Evolutionary conservation across 768 basidiomycete genomes (phyloP).

Genomic region (Hirschioporus abietinus): DNA sequence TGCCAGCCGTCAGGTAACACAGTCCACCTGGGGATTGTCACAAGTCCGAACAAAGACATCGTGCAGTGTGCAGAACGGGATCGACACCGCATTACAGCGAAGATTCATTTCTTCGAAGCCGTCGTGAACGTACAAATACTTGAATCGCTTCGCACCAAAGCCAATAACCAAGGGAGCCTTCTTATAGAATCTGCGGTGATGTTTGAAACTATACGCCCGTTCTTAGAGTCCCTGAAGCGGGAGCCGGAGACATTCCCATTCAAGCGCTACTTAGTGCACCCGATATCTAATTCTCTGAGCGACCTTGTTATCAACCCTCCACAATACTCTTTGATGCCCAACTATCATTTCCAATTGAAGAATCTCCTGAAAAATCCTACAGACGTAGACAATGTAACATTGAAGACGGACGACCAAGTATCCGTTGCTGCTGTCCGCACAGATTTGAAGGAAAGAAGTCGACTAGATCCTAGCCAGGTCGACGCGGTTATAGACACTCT

Average conservation of each 20-base stretch:
- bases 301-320: constrained; percentile 42
- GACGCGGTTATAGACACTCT: constrained; percentile 62
- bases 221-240: constrained; percentile 51
- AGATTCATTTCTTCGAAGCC: constrained; percentile 60
- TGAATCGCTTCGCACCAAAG: constrained; percentile 27
- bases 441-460: constrained; percentile 41
- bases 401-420: constrained; percentile 34
- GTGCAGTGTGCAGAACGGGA: constrained; percentile 33
- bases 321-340: constrained; percentile 45
- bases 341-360: constrained; percentile 51
- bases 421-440: constrained; percentile 45
- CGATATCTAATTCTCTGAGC: constrained; percentile 28
- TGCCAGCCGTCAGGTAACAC: constrained; percentile 19
- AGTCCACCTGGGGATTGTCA: constrained; percentile 50
- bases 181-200: constrained; percentile 61
- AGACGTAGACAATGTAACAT: constrained; percentile 33
- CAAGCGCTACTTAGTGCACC: constrained; percentile 44
- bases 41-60: constrained; percentile 39
- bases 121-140: constrained; percentile 44
- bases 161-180: constrained; percentile 18
- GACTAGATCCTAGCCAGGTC: constrained; percentile 65
- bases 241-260: constrained; percentile 59
- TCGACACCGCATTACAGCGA: constrained; percentile 33
- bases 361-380: constrained; percentile 43
- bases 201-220: constrained; percentile 64